Conservation (phyloP, 257 asterid genomes). For the Penstemon eatonii region DNA sequence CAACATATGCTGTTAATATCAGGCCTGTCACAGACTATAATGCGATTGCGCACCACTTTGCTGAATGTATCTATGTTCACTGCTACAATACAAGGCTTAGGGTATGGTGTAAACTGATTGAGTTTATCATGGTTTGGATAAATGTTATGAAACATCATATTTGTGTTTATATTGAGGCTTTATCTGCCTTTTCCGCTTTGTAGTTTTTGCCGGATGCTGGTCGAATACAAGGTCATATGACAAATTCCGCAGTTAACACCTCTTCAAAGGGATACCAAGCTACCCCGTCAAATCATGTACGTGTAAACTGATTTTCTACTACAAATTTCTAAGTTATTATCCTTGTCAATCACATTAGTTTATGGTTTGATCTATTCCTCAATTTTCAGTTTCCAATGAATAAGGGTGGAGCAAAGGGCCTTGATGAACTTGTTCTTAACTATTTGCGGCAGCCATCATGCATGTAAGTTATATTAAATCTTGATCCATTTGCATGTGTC, state of each 20-base stretch:
- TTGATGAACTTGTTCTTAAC: slow-evolving; percentile 43
- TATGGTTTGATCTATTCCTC: slow-evolving; percentile 24
- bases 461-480: slow-evolving; percentile 56
- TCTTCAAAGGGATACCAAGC: slow-evolving; percentile 65
- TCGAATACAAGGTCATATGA: slow-evolving; percentile 40
- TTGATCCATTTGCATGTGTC: slow-evolving; percentile 10
- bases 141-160: slow-evolving; percentile 7
- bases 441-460: slow-evolving; percentile 64
- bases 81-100: slow-evolving; percentile 64
- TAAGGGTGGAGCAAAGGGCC: slow-evolving; percentile 48
- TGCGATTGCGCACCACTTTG: slow-evolving; percentile 84
- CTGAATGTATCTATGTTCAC: slow-evolving; percentile 79
- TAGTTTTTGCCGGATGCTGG: slow-evolving; percentile 59
- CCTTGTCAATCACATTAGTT: slow-evolving; percentile 14
- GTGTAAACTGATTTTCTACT: slow-evolving; percentile 24
- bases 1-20: slow-evolving; percentile 30
- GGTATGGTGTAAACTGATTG: slow-evolving; percentile 45
- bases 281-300: slow-evolving; percentile 53
- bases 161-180: slow-evolving; percentile 12
- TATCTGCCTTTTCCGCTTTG: slow-evolving; percentile 19
- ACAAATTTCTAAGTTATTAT: slow-evolving; percentile 1
- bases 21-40: slow-evolving; percentile 80
- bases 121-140: slow-evolving; percentile 1
- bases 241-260: slow-evolving; percentile 53
- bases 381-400: slow-evolving; percentile 47